These are phyloP conservation scores for Ascochyta clinopodiicola DNA, from an alignment of 2,329 filamentous ascomycete species.

Conservation along the genomic window DNA sequence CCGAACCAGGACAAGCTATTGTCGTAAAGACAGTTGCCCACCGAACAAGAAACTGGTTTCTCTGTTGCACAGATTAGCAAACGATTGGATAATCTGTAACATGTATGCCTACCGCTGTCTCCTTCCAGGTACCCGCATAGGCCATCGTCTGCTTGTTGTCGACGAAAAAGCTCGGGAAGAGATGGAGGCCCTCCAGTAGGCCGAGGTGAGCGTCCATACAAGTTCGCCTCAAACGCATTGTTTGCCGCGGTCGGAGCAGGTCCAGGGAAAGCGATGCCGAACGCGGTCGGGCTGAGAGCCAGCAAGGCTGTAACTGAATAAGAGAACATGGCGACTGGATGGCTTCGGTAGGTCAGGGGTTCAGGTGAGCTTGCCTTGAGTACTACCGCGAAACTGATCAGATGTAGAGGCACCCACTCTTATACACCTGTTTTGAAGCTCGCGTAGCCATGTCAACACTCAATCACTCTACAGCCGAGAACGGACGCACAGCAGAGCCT, in stretches of 20 bases:
- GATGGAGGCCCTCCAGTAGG: constrained; percentile 14
- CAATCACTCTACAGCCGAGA: background rate
- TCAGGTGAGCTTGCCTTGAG: background rate
- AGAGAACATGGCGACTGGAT: background rate
- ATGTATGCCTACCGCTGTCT: constrained; percentile 14
- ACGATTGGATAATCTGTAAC: background rate
- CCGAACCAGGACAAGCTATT: constrained; percentile 23
- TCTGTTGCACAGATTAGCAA: constrained; percentile 12
- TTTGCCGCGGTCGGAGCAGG: constrained; percentile 5
- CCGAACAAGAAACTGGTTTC: constrained; percentile 18
- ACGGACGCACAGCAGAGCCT: background rate
- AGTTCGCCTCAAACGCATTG: constrained; percentile 7
- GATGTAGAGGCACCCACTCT: background rate
- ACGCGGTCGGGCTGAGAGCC: constrained; percentile 4
- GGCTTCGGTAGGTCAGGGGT: background rate
- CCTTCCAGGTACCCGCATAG: constrained; percentile 25
- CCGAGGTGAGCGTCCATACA: constrained; percentile 19
- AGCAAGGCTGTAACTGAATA: background rate
- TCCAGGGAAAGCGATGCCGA: constrained; percentile 7
- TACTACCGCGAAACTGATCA: background rate
- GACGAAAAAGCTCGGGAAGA: constrained; percentile 21
- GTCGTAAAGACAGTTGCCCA: constrained; percentile 22
- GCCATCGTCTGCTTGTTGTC: constrained; percentile 15
- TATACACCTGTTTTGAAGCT: background rate
- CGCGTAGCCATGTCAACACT: background rate